These are phyloP conservation scores for Homolaphlyctis polyrhiza DNA, from an alignment of 371 early-diverging fungal genomes.

Conservation along the genomic window DNA sequence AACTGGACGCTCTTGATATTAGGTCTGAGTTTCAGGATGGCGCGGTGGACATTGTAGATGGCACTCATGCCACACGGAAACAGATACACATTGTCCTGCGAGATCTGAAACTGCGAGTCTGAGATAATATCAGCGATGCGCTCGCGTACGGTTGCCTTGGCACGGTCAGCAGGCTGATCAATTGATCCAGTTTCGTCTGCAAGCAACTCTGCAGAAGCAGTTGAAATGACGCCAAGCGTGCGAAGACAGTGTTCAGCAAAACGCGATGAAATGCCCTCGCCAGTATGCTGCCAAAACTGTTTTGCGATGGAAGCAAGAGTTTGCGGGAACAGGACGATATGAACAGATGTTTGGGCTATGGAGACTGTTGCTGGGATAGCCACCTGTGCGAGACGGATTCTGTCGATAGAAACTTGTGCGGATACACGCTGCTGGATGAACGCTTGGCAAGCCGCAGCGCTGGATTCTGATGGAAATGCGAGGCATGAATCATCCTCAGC, in stretches of 20 bases:
- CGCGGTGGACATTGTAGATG: conserved; percentile 78
- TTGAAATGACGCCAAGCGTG: conserved; percentile 49
- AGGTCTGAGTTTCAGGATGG: conserved; percentile 39
- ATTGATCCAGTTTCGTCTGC: neutral
- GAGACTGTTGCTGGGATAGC: no score
- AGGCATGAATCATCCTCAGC: neutral
- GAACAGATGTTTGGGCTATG: conserved; percentile 28
- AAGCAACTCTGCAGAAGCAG: conserved; percentile 9
- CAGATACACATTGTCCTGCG: conserved; percentile 75
- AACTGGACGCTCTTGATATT: conserved; percentile 76
- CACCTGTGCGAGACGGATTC: no score
- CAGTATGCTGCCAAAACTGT: conserved; percentile 93
- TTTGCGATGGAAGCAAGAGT: conserved; percentile 66
- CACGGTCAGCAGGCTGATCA: conserved; percentile 59
- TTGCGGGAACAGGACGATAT: conserved; percentile 67
- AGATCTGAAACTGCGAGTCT: conserved; percentile 34
- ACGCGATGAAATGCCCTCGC: conserved; percentile 82
- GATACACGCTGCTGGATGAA: conserved; percentile 1
- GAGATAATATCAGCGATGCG: conserved; percentile 79
- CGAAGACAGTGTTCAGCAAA: conserved; percentile 77
- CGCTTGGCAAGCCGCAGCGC: neutral
- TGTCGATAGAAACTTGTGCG: no score
- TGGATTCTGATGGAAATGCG: no score
- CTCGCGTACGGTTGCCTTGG: conserved; percentile 64
- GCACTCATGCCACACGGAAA: conserved; percentile 91